Percentiles rank a stretch among this genome's conserved stretches.
These are phyloP conservation scores for Trametes pubescens DNA, from an alignment of 1,284 basidiomycete genomes.

Conservation along the genomic window DNA sequence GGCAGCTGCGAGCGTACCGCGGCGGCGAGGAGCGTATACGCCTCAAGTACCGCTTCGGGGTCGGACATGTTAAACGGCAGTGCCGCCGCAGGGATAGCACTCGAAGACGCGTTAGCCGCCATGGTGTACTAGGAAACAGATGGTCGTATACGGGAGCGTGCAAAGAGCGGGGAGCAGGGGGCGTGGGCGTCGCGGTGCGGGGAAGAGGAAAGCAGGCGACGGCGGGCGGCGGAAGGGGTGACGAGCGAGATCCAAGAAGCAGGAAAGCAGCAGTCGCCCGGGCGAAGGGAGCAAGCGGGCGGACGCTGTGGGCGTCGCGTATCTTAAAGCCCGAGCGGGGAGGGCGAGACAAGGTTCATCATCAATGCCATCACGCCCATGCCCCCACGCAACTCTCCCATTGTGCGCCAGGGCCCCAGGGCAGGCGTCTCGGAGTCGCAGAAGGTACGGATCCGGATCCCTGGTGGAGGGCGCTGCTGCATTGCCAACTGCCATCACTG, in stretches of 20 bases:
- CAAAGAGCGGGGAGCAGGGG: background rate
- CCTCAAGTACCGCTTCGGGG: conserved; percentile 9
- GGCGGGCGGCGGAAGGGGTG: conserved; percentile 5
- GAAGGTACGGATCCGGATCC: background rate
- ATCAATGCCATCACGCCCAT: conserved; percentile 14
- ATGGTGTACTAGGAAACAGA: background rate
- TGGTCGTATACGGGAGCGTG: background rate
- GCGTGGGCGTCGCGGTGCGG: background rate
- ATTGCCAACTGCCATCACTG: background rate
- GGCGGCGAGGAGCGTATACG: conserved; percentile 5
- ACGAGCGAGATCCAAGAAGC: conserved; percentile 14
- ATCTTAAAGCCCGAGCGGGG: conserved; percentile 12
- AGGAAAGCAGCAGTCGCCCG: conserved; percentile 19
- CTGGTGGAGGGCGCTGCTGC: conserved; percentile 1
- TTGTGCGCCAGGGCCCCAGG: background rate
- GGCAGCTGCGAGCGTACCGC: conserved; percentile 15
- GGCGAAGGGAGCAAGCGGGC: conserved; percentile 19
- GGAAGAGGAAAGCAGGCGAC: background rate
- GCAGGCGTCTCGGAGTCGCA: background rate
- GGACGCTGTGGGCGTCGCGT: conserved; percentile 9
- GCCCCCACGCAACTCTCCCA: conserved; percentile 1
- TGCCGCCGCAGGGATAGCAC: background rate
- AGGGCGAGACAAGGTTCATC: conserved; percentile 14
- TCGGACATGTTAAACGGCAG: conserved; percentile 15
- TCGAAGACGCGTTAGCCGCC: conserved; percentile 2